These are phyloP conservation scores for Coffea humblotiana DNA, from an alignment of 305 asterid species.

Conservation along the genomic window DNA sequence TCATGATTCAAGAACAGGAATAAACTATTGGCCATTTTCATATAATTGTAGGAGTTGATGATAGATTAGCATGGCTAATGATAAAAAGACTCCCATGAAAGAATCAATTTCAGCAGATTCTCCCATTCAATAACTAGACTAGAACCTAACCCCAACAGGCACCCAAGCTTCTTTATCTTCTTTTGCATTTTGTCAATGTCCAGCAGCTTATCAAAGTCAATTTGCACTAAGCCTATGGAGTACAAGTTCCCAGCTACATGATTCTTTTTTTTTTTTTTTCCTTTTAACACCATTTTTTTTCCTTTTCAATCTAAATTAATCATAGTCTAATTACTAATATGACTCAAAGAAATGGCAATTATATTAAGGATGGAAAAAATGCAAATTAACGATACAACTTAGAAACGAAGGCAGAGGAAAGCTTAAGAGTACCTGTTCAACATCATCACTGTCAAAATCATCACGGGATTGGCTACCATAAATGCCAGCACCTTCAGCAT, in stretches of 20 bases:
- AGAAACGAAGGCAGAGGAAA: neutral
- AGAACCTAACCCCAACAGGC: neutral
- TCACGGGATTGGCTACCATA: constrained; percentile 88
- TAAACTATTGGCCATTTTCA: no score
- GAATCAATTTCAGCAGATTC: neutral
- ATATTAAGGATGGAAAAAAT: no score
- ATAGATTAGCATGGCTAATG: neutral
- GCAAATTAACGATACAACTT: neutral
- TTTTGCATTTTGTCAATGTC: neutral
- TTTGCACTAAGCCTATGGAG: neutral
- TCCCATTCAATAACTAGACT: neutral
- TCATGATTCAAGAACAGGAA: no score
- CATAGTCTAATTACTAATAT: no score
- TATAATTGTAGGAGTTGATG: neutral
- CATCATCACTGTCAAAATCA: constrained; percentile 92
- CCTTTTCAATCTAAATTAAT: no score
- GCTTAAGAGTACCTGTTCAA: constrained; percentile 64
- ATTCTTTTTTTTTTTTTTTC: no score
- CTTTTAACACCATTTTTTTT: no score
- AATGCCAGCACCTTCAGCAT: constrained; percentile 89
- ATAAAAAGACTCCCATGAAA: neutral
- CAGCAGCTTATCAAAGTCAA: neutral
- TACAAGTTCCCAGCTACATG: neutral
- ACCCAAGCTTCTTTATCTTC: neutral
- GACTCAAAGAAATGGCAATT: no score